Conservation (phyloP, 2,329 filamentous ascomycete genomes). For the Monosporascus cannonballus region DNA sequence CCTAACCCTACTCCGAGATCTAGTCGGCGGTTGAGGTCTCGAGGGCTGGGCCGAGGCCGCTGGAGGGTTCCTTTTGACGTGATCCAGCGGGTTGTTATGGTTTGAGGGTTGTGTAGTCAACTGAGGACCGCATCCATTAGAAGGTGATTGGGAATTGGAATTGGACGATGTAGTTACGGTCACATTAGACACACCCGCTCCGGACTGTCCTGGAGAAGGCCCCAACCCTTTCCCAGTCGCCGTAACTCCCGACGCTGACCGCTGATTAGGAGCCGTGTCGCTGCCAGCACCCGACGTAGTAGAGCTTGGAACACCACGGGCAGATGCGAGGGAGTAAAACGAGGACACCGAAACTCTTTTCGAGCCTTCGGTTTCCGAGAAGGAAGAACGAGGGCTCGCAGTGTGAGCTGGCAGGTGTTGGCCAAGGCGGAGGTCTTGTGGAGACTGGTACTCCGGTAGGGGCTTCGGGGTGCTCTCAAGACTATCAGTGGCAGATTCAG, state of each 20-base stretch:
- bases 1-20: constrained; percentile 63
- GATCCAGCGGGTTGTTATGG: constrained; percentile 37
- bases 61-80: constrained; percentile 36
- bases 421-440: constrained; percentile 19
- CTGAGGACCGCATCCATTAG: constrained; percentile 34
- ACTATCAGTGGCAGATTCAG: constrained; percentile 41
- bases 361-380: constrained; percentile 38
- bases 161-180: constrained; percentile 48
- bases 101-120: constrained; percentile 37
- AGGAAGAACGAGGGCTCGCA: constrained; percentile 38
- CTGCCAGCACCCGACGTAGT: constrained; percentile 48
- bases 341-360: constrained; percentile 71
- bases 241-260: constrained; percentile 41
- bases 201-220: constrained; percentile 38
- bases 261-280: constrained; percentile 36
- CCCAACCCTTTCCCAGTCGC: constrained; percentile 36
- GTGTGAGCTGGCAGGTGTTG: constrained; percentile 42
- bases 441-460: constrained; percentile 24
- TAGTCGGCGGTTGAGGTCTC: constrained; percentile 40
- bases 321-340: constrained; percentile 62
- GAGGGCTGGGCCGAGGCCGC: constrained; percentile 23
- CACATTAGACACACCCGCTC: constrained; percentile 44
- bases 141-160: constrained; percentile 36
- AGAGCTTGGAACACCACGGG: constrained; percentile 45
- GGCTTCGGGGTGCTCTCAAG: constrained; percentile 43